These are phyloP conservation scores for Chytriomyces confervae DNA, from an alignment of 192 early-diverging fungal species.

Conservation along the genomic window DNA sequence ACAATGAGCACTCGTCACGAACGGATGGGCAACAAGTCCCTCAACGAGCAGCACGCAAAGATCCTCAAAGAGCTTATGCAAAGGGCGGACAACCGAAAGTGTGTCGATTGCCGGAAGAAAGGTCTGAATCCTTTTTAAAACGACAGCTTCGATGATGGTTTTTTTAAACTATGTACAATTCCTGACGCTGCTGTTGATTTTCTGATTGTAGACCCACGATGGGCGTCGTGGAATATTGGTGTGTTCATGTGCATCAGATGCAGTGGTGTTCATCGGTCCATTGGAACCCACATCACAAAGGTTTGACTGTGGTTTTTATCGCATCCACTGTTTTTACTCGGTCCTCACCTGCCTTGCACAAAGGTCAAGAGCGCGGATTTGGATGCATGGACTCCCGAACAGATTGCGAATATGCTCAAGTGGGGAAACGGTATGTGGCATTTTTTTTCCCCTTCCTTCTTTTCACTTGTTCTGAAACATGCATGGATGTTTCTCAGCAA, in stretches of 20 bases:
- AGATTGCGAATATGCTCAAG: constrained; percentile 75
- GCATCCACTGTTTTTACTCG: neutral
- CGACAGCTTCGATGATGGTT: neutral
- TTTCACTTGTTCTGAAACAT: neutral
- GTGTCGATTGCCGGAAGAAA: constrained; percentile 83
- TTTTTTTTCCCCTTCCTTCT: no score
- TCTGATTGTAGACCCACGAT: constrained; percentile 64
- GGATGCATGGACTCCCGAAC: constrained; percentile 80
- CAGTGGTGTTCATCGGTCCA: constrained; percentile 78
- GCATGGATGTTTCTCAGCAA: constrained; percentile 8
- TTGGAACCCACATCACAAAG: constrained; percentile 89
- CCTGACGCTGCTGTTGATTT: constrained; percentile 4
- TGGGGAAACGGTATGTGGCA: constrained; percentile 72
- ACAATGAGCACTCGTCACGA: constrained; percentile 62
- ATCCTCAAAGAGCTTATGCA: constrained; percentile 75
- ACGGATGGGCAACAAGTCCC: constrained; percentile 71
- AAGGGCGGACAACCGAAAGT: constrained; percentile 71
- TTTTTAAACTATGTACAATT: neutral
- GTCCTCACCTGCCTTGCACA: constrained; percentile 6
- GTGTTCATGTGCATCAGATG: constrained; percentile 95
- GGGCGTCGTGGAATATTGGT: constrained; percentile 89
- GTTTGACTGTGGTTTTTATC: constrained; percentile 39
- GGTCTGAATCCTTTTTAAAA: constrained; percentile 47
- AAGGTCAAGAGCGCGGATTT: constrained; percentile 83
- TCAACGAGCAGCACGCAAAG: constrained; percentile 72